A percentile compares a stretch with the other conserved stretches of the same genome.
Evolutionary conservation across 106 monocot genomes (phyloP).

Genomic region (Triglochin maritima): DNA sequence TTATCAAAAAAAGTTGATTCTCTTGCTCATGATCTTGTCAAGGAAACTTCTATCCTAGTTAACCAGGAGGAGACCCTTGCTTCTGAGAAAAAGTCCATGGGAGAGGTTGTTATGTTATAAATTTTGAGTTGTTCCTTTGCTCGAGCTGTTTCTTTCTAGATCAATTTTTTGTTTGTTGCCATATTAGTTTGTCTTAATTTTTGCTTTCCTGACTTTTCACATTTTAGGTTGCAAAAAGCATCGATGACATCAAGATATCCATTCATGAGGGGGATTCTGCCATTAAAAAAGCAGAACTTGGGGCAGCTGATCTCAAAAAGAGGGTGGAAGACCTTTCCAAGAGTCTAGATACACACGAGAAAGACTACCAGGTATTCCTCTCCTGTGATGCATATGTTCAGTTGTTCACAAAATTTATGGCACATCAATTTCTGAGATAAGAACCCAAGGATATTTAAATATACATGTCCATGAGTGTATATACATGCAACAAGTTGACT

Average conservation of each 20-base stretch:
- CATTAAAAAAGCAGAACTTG: constrained; percentile 58
- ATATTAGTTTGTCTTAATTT: not conserved
- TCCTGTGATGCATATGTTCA: no score
- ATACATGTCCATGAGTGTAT: no score
- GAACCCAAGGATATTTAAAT: no score
- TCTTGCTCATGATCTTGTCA: constrained; percentile 62
- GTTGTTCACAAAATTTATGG: no score
- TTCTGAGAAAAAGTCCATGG: constrained; percentile 40
- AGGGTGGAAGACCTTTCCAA: constrained; percentile 56
- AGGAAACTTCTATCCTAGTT: constrained; percentile 69
- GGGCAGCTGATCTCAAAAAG: constrained; percentile 59
- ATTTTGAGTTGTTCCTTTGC: not conserved
- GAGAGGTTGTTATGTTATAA: constrained; percentile 41
- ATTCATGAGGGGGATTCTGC: constrained; percentile 59
- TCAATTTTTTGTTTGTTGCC: not conserved
- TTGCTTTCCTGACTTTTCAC: constrained; percentile 1
- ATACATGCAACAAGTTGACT: no score
- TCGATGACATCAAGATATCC: constrained; percentile 67
- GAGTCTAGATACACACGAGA: constrained; percentile 61
- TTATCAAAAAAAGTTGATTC: constrained; percentile 57
- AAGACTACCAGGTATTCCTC: constrained; percentile 63
- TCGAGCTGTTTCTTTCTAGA: not conserved
- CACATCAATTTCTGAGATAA: no score
- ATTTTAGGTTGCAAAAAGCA: constrained; percentile 48
- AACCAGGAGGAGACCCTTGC: constrained; percentile 61